Evolutionary conservation across 1,139 yeast genomes (phyloP), one percentile per base, ranked within the genome.

Genomic region (Magnusiomyces sp.): DNA sequence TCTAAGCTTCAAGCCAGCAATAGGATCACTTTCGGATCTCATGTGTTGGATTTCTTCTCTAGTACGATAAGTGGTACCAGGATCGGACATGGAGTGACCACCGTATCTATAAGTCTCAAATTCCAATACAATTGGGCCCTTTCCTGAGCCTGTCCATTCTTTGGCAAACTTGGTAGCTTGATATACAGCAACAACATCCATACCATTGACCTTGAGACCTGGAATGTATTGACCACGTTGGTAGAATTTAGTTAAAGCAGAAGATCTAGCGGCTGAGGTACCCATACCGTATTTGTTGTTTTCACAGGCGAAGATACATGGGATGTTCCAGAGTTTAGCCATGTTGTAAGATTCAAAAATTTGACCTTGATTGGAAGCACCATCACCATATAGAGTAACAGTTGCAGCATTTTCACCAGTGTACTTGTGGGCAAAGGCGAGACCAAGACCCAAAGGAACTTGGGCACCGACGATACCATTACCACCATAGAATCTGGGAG

Each of bases 251-350:
- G 95, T 83, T 77, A 89, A 74, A 48, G 98, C 98, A 52, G 97
- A 89, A 14, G 97, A 88, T 74, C 98, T 83, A 50, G 95, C 73
- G 53, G 97, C 97, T 58, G 98, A 74, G 50, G 98, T 92, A 74
- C 98, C 98, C 98, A 92, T 92, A 78, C 98, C 98, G 71, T 92
- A 92, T 75, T 89, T 92, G 82, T 92, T 92, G 80, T 92, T 92
- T 74, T 92, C 98, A 77, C 98, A 92, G 58, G 94, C 89, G 68
- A 88, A 92, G 59, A 92, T 73, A 67, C 88, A 83, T 59, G 98
- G 98, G 67, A 92, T 79, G 73, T 89, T 82, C 97, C 97, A 92
- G 69, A 92, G 81, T 75, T 92, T 94, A 66, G 98, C 98, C 98
- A 92, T 92, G 80, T 92, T 92, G 78, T 77, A 92, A 47, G 97